A percentile compares a stretch with the other conserved stretches of the same genome.
phyloP scores from a whole-genome alignment of 345 rosid species.

The Citrus trifoliata region DNA sequence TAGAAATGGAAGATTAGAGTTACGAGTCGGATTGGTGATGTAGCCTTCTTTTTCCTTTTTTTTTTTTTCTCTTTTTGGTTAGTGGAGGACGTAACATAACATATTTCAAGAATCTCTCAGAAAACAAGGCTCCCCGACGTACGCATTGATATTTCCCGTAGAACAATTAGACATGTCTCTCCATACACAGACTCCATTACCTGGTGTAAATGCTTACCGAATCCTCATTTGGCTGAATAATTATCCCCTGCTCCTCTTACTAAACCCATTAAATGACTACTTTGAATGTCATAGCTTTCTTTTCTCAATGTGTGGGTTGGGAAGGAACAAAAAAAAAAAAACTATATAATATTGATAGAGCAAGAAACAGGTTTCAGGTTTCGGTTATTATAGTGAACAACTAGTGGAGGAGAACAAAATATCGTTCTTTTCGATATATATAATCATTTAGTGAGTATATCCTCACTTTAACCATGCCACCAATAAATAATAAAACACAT shows the following conservation, averaged over 20 bases:
- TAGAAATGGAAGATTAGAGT: neutral
- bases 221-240: neutral
- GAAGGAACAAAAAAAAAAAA: no score
- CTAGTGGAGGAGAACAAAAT: no score
- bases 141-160: neutral
- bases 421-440: no score
- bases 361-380: no score
- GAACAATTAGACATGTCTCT: slow-evolving; percentile 18
- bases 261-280: neutral
- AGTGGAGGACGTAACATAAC: slow-evolving; percentile 18
- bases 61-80: neutral
- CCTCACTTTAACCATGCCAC: no score
- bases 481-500: no score
- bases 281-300: neutral
- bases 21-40: slow-evolving; percentile 4
- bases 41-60: neutral
- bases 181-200: slow-evolving; percentile 12
- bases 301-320: neutral
- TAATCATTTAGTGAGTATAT: no score
- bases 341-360: no score
- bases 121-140: slow-evolving; percentile 17
- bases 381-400: no score
- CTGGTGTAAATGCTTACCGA: neutral
- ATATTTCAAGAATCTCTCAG: slow-evolving; percentile 26
- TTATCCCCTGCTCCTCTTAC: neutral